These are phyloP conservation scores for Pichia nakasei DNA, from an alignment of 805 yeast species.

Conservation along the genomic window DNA sequence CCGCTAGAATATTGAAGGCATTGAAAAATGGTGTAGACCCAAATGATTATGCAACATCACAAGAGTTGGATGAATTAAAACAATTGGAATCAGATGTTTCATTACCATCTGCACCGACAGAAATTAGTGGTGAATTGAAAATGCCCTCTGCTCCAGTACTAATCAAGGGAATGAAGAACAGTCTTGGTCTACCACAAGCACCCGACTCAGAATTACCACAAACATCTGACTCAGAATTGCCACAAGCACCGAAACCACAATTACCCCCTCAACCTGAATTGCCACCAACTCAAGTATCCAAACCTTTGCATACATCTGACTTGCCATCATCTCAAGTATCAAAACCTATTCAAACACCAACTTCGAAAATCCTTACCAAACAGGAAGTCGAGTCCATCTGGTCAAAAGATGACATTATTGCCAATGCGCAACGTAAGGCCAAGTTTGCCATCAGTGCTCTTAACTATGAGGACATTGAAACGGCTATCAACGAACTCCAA, in stretches of 20 bases:
- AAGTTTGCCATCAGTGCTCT: conserved; percentile 73
- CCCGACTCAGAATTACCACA: conserved; percentile 10
- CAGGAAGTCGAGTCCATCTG: conserved; percentile 42
- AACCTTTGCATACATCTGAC: no score
- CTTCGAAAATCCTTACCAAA: conserved; percentile 14
- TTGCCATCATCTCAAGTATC: no score
- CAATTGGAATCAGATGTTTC: conserved; percentile 8
- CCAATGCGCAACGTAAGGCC: conserved; percentile 58
- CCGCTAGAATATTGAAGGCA: conserved; percentile 46
- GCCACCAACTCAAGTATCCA: conserved; percentile 1
- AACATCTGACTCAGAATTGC: conserved; percentile 4
- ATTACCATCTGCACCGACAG: conserved; percentile 14
- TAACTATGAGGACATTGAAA: conserved; percentile 63
- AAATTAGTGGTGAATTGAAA: conserved; percentile 18
- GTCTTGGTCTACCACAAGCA: conserved; percentile 21
- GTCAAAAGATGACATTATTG: conserved; percentile 45
- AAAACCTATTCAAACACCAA: no score
- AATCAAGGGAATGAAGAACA: conserved; percentile 25
- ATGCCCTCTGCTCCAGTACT: conserved; percentile 24
- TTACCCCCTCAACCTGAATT: background rate
- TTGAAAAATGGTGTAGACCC: conserved; percentile 46
- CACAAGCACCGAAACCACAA: background rate
- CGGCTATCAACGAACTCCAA: conserved; percentile 55
- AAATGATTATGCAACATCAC: conserved; percentile 41
- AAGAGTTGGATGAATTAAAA: conserved; percentile 21